phyloP scores from a whole-genome alignment of 2,329 filamentous ascomycete genomes.

The Rutstroemia sp. region DNA sequence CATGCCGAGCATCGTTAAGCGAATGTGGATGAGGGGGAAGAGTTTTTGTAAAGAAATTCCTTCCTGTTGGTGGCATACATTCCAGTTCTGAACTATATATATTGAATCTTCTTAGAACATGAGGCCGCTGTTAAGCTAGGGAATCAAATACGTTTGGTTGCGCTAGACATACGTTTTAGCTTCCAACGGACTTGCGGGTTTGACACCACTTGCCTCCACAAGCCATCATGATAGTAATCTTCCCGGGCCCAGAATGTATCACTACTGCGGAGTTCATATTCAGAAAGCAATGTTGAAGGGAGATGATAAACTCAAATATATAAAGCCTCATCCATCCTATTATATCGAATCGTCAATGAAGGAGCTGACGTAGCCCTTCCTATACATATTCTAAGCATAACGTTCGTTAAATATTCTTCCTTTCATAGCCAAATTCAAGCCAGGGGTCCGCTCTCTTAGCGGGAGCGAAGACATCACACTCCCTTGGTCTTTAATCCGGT shows the following conservation, averaged over 20 bases:
- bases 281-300: too few species aligned
- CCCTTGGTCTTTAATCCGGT: background rate
- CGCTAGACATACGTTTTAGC: too few species aligned
- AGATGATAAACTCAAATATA: too few species aligned
- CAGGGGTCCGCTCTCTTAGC: background rate
- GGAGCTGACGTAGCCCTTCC: constrained; percentile 7
- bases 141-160: too few species aligned
- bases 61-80: constrained; percentile 42
- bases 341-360: background rate
- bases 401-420: constrained; percentile 13
- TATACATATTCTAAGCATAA: constrained; percentile 27
- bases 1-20: constrained; percentile 44
- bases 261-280: too few species aligned
- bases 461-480: background rate
- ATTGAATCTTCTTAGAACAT: constrained; percentile 31
- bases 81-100: constrained; percentile 56
- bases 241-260: constrained; percentile 27
- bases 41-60: constrained; percentile 46
- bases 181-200: too few species aligned
- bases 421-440: background rate
- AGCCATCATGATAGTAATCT: constrained; percentile 25
- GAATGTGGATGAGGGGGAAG: constrained; percentile 47
- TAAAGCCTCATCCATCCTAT: background rate
- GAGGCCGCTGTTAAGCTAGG: constrained; percentile 36
- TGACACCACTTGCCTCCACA: too few species aligned